Evolutionary conservation across 805 yeast species (phyloP).

Genomic region (Candida maltosa): DNA sequence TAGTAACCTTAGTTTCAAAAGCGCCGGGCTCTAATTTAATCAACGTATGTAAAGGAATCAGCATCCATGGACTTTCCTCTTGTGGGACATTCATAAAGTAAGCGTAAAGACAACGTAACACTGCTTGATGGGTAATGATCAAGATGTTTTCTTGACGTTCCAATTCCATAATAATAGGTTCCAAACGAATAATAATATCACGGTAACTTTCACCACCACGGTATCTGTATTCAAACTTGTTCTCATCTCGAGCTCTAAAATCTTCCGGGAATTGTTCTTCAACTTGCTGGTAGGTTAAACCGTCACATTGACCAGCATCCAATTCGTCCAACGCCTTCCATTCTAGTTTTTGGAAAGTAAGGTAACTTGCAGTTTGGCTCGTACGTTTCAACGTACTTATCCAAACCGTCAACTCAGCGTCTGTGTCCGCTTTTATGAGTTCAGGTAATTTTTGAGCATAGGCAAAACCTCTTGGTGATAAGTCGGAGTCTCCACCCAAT

Average conservation of each 20-base stretch:
- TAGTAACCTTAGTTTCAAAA: constrained; percentile 79
- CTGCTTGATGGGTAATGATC: constrained; percentile 97
- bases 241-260: constrained; percentile 91
- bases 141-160: constrained; percentile 95
- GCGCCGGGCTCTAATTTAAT: constrained; percentile 96
- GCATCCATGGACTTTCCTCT: constrained; percentile 98
- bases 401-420: constrained; percentile 78
- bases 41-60: constrained; percentile 92
- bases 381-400: constrained; percentile 90
- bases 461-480: constrained; percentile 78
- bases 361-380: constrained; percentile 81
- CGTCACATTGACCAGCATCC: constrained; percentile 97
- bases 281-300: constrained; percentile 92
- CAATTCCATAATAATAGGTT: constrained; percentile 97
- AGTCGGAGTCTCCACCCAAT: constrained; percentile 91
- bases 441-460: constrained; percentile 82
- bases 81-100: constrained; percentile 98
- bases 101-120: constrained; percentile 91
- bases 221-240: constrained; percentile 92
- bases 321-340: constrained; percentile 98
- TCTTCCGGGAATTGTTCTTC: constrained; percentile 86
- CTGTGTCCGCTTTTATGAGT: constrained; percentile 57
- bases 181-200: constrained; percentile 90
- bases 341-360: constrained; percentile 77
- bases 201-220: constrained; percentile 97